phyloP scores from a whole-genome alignment of 1,284 basidiomycete genomes.

The Mrakiaceae sp. region DNA sequence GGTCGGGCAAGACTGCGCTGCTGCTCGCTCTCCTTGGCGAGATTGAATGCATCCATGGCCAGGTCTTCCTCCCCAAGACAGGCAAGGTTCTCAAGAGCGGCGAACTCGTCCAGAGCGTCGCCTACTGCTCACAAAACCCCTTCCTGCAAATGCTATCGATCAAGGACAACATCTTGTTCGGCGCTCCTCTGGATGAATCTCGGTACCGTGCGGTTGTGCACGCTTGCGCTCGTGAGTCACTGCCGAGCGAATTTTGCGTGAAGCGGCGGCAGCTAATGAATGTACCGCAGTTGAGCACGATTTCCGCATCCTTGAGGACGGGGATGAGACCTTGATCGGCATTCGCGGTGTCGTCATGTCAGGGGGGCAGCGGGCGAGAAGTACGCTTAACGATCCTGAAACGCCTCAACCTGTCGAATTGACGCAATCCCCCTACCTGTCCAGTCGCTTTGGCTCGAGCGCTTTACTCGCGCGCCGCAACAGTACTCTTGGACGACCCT shows the following conservation, averaged over 20 bases:
- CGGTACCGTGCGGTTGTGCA: conserved; percentile 51
- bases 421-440: background rate
- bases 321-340: conserved; percentile 24
- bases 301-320: conserved; percentile 24
- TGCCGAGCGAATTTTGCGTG: conserved; percentile 46
- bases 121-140: conserved; percentile 72
- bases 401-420: background rate
- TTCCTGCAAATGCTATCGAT: conserved; percentile 49
- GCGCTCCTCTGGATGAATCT: conserved; percentile 50
- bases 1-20: conserved; percentile 53
- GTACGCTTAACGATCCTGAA: background rate
- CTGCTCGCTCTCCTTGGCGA: conserved; percentile 73
- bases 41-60: conserved; percentile 66
- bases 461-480: conserved; percentile 51
- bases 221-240: conserved; percentile 37
- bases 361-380: conserved; percentile 51
- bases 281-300: conserved; percentile 39
- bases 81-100: conserved; percentile 46
- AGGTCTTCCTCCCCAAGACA: conserved; percentile 53
- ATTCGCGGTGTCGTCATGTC: conserved; percentile 25
- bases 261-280: conserved; percentile 44
- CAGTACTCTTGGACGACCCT: conserved; percentile 45
- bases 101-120: conserved; percentile 56
- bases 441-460: conserved; percentile 53
- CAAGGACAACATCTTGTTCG: conserved; percentile 59